Evolutionary conservation across 2,329 filamentous ascomycete species (phyloP), one percentile per base, ranked within the genome.

Genomic region (Claviceps spartinae): DNA sequence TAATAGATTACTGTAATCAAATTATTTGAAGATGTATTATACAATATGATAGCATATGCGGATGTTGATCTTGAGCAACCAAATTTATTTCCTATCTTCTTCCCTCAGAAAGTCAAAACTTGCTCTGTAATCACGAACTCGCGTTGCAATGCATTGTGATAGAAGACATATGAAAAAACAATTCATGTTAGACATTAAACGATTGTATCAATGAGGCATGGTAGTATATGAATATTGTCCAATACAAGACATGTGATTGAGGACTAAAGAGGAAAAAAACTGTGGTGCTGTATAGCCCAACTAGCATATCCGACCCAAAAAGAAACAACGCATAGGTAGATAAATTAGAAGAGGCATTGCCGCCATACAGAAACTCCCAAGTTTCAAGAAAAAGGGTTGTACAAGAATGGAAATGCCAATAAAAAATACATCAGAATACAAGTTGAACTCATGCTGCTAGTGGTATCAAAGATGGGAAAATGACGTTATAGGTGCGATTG

Each of bases 211-310:
- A 30, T 9, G 7, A 2, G 8, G 3, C 7, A 30, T 30, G 26
- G 3, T 30, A 8, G 7, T 30, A 30, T 30, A 30, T 30, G 26
- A 30, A 30, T 30, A 8, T 8, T 30, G 9, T 16, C 16, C 20
- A 26, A 37, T 42, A 30, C 16, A 13, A 16, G 22, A 42, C 20
- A 2, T 8, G 16, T 13, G 11, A 43, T 11, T 24, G 13, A 26
- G 9, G 30, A 42, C 34, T n/a, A 47, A 44, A 24, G 47, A 49
- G 20, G n/a, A 47, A 26, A 1, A n/a, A 36, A 20, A 51, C 48
- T 56, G 55, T 58, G 62, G 59, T 64, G 54, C 61, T 63, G 60
- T 59, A 51, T 52, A 56, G 59, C 59, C 61, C 60, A 56, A 52
- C 54, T 60, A 61, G 61, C 65, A 66, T 63, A 58, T 65, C 59